Evolutionary conservation across 2,329 filamentous ascomycete genomes (phyloP).

Genomic region (Fusarium praegraminearum): DNA sequence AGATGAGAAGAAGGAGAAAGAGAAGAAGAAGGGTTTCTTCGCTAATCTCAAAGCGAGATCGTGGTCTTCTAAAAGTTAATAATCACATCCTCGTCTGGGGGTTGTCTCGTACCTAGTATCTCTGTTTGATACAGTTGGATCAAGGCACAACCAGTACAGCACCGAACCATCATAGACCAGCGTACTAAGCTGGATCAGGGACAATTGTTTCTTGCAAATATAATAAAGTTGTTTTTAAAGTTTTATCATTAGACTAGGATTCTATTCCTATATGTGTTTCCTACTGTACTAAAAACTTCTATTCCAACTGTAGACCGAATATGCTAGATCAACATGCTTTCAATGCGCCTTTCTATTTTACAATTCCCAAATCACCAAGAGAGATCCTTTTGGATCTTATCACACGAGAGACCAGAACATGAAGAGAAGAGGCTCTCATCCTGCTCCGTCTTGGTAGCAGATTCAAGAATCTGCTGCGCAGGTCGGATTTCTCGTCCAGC

Average conservation of each 20-base stretch:
- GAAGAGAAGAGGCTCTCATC: constrained; percentile 33
- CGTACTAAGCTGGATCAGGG: no score
- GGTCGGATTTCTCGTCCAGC: constrained; percentile 34
- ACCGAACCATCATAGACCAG: not conserved
- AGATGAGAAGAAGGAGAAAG: constrained; percentile 21
- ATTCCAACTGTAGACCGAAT: not conserved
- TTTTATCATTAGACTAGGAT: not conserved
- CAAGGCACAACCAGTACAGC: not conserved
- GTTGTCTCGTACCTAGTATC: not conserved
- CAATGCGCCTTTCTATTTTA: constrained; percentile 26
- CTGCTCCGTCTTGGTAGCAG: constrained; percentile 30
- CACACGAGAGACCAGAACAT: constrained; percentile 31
- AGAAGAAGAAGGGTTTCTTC: constrained; percentile 33
- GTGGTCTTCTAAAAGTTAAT: not conserved
- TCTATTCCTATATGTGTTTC: not conserved
- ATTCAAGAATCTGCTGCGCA: constrained; percentile 30
- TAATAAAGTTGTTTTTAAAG: not conserved
- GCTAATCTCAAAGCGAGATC: constrained; percentile 23
- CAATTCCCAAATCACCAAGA: constrained; percentile 18
- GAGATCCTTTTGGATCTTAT: constrained; percentile 30
- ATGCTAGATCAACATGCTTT: constrained; percentile 5
- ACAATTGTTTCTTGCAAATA: no score
- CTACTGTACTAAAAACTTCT: not conserved
- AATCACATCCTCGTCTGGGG: fast-evolving
- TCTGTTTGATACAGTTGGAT: no score